Conservation (phyloP, 2,329 filamentous ascomycete species). For the Aspergillus alliaceus region DNA sequence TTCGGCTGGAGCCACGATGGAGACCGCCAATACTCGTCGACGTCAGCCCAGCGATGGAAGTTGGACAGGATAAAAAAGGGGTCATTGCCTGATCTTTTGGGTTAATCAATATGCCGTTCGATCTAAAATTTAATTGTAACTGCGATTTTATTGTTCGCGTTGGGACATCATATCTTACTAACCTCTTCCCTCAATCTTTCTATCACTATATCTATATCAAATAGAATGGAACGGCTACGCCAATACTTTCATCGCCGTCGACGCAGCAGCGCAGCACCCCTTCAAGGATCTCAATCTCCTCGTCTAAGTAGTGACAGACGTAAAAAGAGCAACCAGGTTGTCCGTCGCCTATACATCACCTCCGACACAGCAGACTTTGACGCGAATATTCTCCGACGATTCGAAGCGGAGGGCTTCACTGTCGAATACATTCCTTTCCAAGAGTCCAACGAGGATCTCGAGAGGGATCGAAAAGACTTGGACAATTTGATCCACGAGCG, state of each 20-base stretch:
- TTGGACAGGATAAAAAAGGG: background rate
- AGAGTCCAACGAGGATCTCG: conserved; percentile 22
- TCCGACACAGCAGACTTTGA: conserved; percentile 49
- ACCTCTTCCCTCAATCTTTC: too few relatives aligned
- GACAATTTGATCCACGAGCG: conserved; percentile 50
- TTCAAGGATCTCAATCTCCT: conserved; percentile 5
- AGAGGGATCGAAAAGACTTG: conserved; percentile 52
- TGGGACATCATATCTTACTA: too few relatives aligned
- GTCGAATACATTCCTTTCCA: conserved; percentile 55
- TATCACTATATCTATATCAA: too few relatives aligned
- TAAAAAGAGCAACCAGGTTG: background rate
- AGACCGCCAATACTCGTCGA: conserved; percentile 17
- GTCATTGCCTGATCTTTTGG: background rate
- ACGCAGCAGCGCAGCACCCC: conserved; percentile 7
- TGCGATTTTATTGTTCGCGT: too few relatives aligned
- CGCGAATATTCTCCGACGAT: conserved; percentile 51
- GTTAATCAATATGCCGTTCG: too few relatives aligned
- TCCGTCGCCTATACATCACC: conserved; percentile 30
- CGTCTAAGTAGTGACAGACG: background rate
- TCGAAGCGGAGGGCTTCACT: conserved; percentile 59
- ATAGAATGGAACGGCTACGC: conserved; percentile 19
- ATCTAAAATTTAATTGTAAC: too few relatives aligned
- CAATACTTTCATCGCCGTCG: conserved; percentile 16
- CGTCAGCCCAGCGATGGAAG: conserved; percentile 16
- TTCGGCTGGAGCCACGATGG: conserved; percentile 7